Evolutionary conservation across 2,329 filamentous ascomycete species (phyloP), one percentile per base, ranked within the genome.

Genomic region (Hymenoscyphus occultus): DNA sequence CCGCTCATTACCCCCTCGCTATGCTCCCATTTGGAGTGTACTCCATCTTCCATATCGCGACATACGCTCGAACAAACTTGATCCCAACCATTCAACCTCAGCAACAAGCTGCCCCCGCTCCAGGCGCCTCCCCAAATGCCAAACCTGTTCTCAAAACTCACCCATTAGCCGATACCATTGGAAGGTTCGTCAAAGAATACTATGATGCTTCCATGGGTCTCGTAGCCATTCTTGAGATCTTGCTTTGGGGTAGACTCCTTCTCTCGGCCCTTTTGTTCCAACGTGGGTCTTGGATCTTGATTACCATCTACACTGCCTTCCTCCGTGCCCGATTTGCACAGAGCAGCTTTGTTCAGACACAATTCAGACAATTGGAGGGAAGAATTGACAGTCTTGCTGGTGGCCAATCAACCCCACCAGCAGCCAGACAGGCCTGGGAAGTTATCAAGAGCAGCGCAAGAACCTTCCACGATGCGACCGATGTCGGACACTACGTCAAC

Each of bases 1-100:
- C 90, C 67, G 90, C 91, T 72, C 93, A 97, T 81, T 90, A 96
- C 74, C 89, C 92, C 45, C 84, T 97, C 73, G 95, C 95, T 64
- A 86, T 99, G 74, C 86, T 97, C 64, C 95, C 95, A 35, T 99
- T 97, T 82, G 89, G 88, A 73, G 92, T 99, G 79, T 99, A 98
- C 86, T 98, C 94, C 65, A 80, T 98, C 79, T 99, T 99, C 88
- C 95, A 99, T 81, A 93, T 98, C 72, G 92, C 93, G 68, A 98
- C 95, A 70, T 99, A 99, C 81, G 91, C 91, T 71, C 93, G 95
- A 78, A 90, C 91, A 77, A 96, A 96, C 82, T 81, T 99, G 70
- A 90, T 99, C 73, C 95, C 95, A 67, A 92, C 91, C 69, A 76
- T 99, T 73, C 84, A 90, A 74, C 91, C 93, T 16, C 84, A 88